phyloP scores from a whole-genome alignment of 331 rosid genomes.

The Quercus phellos region DNA sequence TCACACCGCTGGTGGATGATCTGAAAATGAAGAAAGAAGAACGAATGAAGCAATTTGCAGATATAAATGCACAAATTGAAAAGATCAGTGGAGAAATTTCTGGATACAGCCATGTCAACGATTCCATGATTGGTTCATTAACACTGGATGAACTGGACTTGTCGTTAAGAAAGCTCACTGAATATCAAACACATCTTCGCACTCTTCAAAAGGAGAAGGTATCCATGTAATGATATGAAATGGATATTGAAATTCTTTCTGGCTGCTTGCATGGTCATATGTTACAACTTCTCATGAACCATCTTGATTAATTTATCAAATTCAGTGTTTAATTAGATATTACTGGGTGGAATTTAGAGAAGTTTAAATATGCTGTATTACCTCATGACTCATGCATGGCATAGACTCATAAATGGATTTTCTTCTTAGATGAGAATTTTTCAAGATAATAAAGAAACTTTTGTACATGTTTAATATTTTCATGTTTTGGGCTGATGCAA shows the following conservation, averaged over 20 bases:
- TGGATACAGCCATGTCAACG: constrained; percentile 45
- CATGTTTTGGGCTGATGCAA: not conserved
- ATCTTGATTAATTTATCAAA: not conserved
- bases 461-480: not conserved
- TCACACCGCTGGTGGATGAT: constrained; percentile 77
- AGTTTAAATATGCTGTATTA: not conserved
- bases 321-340: too few relatives aligned
- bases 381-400: not conserved
- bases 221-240: constrained; percentile 11
- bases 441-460: not conserved
- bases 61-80: constrained; percentile 67
- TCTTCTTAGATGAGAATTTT: not conserved
- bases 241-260: not conserved
- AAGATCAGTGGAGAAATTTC: constrained; percentile 82
- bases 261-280: constrained; percentile 1
- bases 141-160: constrained; percentile 63
- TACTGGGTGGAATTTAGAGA: not conserved
- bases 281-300: not conserved
- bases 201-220: constrained; percentile 92
- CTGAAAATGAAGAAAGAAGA: constrained; percentile 70
- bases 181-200: constrained; percentile 70
- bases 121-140: constrained; percentile 21
- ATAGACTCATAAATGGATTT: not conserved
- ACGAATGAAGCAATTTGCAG: constrained; percentile 76
- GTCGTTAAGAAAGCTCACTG: constrained; percentile 81